Conservation (phyloP, 1,139 yeast species). For the Suhomyces choctaworum region DNA sequence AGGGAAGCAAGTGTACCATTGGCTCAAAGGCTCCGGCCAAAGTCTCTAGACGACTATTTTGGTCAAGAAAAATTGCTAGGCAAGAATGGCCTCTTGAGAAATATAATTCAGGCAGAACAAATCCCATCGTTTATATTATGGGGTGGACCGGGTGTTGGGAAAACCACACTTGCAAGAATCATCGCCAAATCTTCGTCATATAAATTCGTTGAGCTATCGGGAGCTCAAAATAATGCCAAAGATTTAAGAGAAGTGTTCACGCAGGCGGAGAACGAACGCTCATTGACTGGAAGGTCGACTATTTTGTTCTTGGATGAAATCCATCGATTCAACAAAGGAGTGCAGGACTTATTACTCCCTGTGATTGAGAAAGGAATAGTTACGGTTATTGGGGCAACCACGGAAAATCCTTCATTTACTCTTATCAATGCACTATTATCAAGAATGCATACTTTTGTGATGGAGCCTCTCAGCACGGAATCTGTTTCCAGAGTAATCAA, state of each 20-base stretch:
- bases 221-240: slow-evolving; percentile 72
- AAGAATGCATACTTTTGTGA: slow-evolving; percentile 81
- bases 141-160: slow-evolving; percentile 98
- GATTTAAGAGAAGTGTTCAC: slow-evolving; percentile 74
- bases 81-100: slow-evolving; percentile 65
- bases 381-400: slow-evolving; percentile 87
- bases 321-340: slow-evolving; percentile 85
- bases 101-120: slow-evolving; percentile 59
- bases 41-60: slow-evolving; percentile 66
- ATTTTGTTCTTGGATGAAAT: slow-evolving; percentile 89
- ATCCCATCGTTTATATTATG: slow-evolving; percentile 87
- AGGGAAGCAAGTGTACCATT: slow-evolving; percentile 63
- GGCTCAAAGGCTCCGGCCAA: slow-evolving; percentile 85
- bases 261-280: slow-evolving; percentile 67
- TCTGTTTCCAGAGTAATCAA: slow-evolving; percentile 61
- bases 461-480: slow-evolving; percentile 58
- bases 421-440: slow-evolving; percentile 85
- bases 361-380: slow-evolving; percentile 69
- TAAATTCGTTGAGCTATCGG: slow-evolving; percentile 78
- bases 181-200: slow-evolving; percentile 55
- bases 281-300: slow-evolving; percentile 67
- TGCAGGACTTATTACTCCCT: slow-evolving; percentile 82
- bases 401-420: slow-evolving; percentile 94
- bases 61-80: slow-evolving; percentile 89
- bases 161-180: slow-evolving; percentile 73